Percentiles rank a stretch among this genome's conserved stretches.
Conservation (phyloP, 2,329 filamentous ascomycete species). For the Fusarium mexicanum region DNA sequence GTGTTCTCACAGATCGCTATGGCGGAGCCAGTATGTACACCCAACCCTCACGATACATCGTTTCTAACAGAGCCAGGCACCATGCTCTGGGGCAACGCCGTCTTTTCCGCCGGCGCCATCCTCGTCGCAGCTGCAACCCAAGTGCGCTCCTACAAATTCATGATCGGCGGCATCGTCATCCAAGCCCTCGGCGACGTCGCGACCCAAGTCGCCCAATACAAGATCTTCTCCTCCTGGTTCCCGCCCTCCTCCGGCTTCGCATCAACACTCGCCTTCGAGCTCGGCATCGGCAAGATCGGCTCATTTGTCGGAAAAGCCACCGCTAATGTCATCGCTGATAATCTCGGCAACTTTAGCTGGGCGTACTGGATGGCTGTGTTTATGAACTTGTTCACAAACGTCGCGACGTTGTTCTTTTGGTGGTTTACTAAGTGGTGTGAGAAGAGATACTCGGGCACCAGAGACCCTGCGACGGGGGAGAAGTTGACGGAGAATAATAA, state of each 20-base stretch:
- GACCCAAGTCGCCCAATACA: constrained; percentile 72
- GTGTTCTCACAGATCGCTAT: constrained; percentile 65
- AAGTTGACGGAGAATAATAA: constrained; percentile 68
- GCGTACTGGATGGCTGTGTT: constrained; percentile 70
- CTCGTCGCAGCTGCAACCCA: constrained; percentile 67
- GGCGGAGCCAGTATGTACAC: constrained; percentile 61
- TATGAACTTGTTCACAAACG: constrained; percentile 72
- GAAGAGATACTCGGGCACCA: constrained; percentile 55
- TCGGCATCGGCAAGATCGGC: constrained; percentile 69
- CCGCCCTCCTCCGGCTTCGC: constrained; percentile 69
- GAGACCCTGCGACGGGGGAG: constrained; percentile 67
- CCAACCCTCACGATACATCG: fast-evolving
- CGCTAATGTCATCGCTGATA: constrained; percentile 66
- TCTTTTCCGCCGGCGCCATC: constrained; percentile 67
- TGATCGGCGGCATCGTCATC: constrained; percentile 66
- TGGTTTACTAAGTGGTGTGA: constrained; percentile 64
- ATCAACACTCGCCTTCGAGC: constrained; percentile 67
- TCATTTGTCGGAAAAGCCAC: constrained; percentile 69
- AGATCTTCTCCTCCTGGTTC: constrained; percentile 73
- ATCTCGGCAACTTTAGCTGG: constrained; percentile 69
- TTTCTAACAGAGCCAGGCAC: constrained; percentile 47
- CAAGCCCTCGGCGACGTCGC: constrained; percentile 70
- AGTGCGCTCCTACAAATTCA: constrained; percentile 66
- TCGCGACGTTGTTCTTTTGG: constrained; percentile 62
- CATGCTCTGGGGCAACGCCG: constrained; percentile 69